A percentile compares a stretch with the other conserved stretches of the same genome.
phyloP scores from a whole-genome alignment of 805 yeast genomes.

The Ogataea polymorpha region DNA sequence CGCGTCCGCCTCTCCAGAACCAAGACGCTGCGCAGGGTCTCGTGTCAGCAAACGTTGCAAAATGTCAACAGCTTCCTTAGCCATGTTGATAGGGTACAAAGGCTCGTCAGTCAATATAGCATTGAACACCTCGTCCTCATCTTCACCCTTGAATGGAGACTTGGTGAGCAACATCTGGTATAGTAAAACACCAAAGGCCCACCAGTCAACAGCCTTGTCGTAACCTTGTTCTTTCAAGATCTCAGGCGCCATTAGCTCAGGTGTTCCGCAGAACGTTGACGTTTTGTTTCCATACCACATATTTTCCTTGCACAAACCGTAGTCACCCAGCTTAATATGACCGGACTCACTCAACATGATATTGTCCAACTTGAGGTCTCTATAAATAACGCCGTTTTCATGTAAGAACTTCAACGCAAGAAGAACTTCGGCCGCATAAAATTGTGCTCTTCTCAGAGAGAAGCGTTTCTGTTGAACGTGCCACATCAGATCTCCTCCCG shows the following conservation, averaged over 20 bases:
- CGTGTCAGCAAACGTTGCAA: constrained; percentile 87
- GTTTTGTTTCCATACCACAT: constrained; percentile 68
- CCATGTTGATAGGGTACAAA: constrained; percentile 94
- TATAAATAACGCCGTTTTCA: constrained; percentile 91
- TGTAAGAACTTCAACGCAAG: constrained; percentile 90
- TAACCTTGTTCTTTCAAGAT: constrained; percentile 89
- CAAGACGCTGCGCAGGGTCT: constrained; percentile 81
- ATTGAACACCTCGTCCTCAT: constrained; percentile 86
- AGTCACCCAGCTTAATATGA: constrained; percentile 94
- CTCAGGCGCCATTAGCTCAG: constrained; percentile 99
- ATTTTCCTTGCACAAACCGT: constrained; percentile 93
- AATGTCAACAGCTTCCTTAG: constrained; percentile 91
- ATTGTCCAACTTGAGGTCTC: constrained; percentile 94
- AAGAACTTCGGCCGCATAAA: constrained; percentile 94
- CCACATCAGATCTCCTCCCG: constrained; percentile 99
- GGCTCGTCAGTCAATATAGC: constrained; percentile 97
- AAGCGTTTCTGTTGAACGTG: constrained; percentile 93
- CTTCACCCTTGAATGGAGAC: constrained; percentile 94
- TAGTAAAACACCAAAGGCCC: constrained; percentile 97
- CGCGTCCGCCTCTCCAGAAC: constrained; percentile 87
- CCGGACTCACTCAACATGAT: constrained; percentile 86
- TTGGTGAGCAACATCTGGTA: constrained; percentile 96
- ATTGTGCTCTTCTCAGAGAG: constrained; percentile 88
- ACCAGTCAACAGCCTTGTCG: constrained; percentile 97
- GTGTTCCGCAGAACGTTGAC: constrained; percentile 97